These are phyloP conservation scores for Elsinoe ampelina DNA, from an alignment of 2,329 filamentous ascomycete species.

Conservation along the genomic window DNA sequence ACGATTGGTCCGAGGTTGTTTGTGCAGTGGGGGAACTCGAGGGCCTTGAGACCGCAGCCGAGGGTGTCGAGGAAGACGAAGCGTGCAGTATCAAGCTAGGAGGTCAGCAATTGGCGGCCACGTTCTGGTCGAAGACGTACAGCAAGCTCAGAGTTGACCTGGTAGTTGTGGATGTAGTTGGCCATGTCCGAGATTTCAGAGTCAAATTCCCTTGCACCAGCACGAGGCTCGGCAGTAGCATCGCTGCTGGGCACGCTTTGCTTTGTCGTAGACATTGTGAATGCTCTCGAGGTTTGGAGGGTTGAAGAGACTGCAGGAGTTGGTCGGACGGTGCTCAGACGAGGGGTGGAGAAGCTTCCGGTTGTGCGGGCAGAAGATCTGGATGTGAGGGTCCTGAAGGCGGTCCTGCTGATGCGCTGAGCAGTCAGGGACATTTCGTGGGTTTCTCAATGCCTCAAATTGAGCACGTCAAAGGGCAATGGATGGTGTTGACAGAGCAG, in stretches of 20 bases:
- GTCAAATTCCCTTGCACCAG: slow-evolving; percentile 51
- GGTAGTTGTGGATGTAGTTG: slow-evolving; percentile 84
- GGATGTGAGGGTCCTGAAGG: slow-evolving; percentile 14
- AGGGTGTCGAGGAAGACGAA: slow-evolving; percentile 96
- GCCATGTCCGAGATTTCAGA: slow-evolving; percentile 93
- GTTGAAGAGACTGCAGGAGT: slow-evolving; percentile 25
- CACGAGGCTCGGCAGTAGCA: slow-evolving; percentile 23
- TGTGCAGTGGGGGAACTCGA: slow-evolving; percentile 90
- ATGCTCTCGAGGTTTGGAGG: slow-evolving; percentile 21
- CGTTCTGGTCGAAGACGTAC: slow-evolving; percentile 45
- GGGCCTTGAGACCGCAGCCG: slow-evolving; percentile 89
- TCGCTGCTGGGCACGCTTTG: slow-evolving; percentile 17
- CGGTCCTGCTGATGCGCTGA: slow-evolving; percentile 12
- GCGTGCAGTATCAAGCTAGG: slow-evolving; percentile 84
- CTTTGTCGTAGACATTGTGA: slow-evolving; percentile 1
- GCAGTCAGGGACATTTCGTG: slow-evolving; percentile 13
- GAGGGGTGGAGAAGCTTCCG: slow-evolving; percentile 8
- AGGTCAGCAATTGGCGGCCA: background rate
- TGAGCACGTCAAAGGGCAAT: slow-evolving; percentile 9
- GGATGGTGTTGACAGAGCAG: slow-evolving; percentile 1
- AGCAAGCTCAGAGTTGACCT: slow-evolving; percentile 83
- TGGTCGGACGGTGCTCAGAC: slow-evolving; percentile 17
- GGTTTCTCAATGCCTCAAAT: background rate
- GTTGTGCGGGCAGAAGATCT: slow-evolving; percentile 16
- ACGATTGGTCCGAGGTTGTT: slow-evolving; percentile 91